These are phyloP conservation scores for Lachancea mirantina DNA, from an alignment of 805 yeast genomes.

Conservation along the genomic window DNA sequence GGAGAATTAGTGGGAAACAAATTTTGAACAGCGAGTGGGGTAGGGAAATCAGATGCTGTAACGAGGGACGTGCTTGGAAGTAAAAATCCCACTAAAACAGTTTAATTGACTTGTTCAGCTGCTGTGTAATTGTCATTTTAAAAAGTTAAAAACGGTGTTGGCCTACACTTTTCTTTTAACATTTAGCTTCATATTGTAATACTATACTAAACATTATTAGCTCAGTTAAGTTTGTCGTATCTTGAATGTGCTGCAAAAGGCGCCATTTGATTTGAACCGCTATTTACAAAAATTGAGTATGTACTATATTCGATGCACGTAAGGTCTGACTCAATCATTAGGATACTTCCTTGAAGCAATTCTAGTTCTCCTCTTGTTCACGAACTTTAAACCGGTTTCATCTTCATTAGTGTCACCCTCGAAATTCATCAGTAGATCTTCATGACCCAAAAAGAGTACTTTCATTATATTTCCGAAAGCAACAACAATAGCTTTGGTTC, in stretches of 20 bases:
- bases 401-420: constrained; percentile 37
- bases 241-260: no score
- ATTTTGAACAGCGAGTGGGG: constrained; percentile 94
- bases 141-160: no score
- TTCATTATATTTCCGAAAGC: constrained; percentile 69
- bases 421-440: constrained; percentile 57
- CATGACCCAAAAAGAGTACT: constrained; percentile 68
- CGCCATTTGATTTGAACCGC: no score
- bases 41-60: constrained; percentile 74
- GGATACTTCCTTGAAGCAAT: constrained; percentile 15
- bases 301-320: no score
- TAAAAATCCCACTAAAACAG: no score
- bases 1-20: constrained; percentile 85
- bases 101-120: no score
- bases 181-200: no score
- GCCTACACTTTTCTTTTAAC: no score
- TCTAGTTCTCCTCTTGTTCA: constrained; percentile 42
- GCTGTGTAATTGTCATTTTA: no score
- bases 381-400: constrained; percentile 44
- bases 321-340: constrained; percentile 9
- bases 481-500: constrained; percentile 69
- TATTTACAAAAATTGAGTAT: no score
- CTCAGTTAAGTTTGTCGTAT: no score
- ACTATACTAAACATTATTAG: no score
- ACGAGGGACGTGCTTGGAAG: constrained; percentile 41